Base-by-base conservation (phyloP, 441 rosid species). In the Capsella rubella region DNA sequence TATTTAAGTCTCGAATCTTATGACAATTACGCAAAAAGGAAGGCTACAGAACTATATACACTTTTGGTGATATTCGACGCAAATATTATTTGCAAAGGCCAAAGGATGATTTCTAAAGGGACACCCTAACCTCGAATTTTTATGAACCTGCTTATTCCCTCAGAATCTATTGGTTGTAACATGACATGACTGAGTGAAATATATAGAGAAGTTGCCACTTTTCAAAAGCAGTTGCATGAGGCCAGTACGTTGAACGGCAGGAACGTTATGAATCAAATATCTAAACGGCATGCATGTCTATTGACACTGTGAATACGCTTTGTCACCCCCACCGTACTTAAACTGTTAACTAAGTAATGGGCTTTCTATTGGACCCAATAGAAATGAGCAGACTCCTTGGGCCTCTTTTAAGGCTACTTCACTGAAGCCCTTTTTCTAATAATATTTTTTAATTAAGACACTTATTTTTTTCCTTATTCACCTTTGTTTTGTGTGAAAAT, bases 201-300 rank as follows among this genome's bases (percentile, higher is more conserved):
- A 21, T 0, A 21, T 2, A 21, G 25, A 21, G 18, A 16, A 16
- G 18, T 16, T 16, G 18, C 18, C 18, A 16, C 18, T 16, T 16
- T 16, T 35, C 10, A 35, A 7, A 35, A 35, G 39, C 39, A 37
- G 40, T 7, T 43, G 29, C 57, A 15, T 3, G 16, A 39, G 14
- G 42, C 55, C 43, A 61, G 25, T n/a, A 25, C 8, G 4, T n/a
- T 6, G 6, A 63, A 63, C 58, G 71, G 47, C 71, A 64, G 16
- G 32, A 55, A 16, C 42, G 58, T 42, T 42, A 25, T 58, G 46
- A 9, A 37, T 28, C 59, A 74, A 28, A 37, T 29, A 50, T 60
- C 6, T 7, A 67, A 60, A 68, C 69, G 64, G 50, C 51, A 56
- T 56, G 72, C 66, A 65, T 64, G 58, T 18, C 39, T 28, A 45